A percentile compares a stretch with the other conserved stretches of the same genome.
phyloP scores from a whole-genome alignment of 1,139 yeast genomes.

The Pneumocystis carinii region DNA sequence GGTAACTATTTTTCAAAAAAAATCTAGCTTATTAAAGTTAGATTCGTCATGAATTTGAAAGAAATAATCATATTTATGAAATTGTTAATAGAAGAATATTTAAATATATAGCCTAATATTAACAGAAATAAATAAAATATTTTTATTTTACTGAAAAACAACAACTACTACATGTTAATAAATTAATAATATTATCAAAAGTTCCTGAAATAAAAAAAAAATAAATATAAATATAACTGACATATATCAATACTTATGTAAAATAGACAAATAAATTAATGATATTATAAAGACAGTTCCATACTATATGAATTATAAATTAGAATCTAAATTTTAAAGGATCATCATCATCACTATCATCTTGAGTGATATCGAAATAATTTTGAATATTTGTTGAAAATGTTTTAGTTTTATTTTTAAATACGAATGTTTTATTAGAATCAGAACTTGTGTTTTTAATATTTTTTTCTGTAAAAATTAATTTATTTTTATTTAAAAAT shows the following conservation, averaged over 20 bases:
- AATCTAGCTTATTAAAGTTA: neutral
- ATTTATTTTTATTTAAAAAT: neutral
- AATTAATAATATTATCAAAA: neutral
- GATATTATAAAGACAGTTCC: neutral
- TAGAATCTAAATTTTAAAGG: slow-evolving; percentile 5
- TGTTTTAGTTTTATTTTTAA: neutral
- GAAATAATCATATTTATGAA: neutral
- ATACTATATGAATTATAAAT: neutral
- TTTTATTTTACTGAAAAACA: neutral
- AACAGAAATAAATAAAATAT: neutral
- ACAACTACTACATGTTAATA: neutral
- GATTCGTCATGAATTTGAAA: neutral
- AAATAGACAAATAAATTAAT: neutral
- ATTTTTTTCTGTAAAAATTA: neutral
- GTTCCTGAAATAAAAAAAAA: neutral
- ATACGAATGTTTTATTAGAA: neutral
- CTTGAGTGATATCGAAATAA: neutral
- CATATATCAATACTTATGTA: neutral
- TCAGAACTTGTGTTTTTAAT: neutral
- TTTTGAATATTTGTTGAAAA: neutral
- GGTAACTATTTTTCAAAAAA: neutral
- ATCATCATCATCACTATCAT: slow-evolving; percentile 6
- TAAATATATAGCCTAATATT: neutral
- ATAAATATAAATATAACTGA: neutral
- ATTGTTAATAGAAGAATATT: neutral